Conservation (phyloP, 176 grass and related monocot species). For the Rhynchospora pubera region DNA sequence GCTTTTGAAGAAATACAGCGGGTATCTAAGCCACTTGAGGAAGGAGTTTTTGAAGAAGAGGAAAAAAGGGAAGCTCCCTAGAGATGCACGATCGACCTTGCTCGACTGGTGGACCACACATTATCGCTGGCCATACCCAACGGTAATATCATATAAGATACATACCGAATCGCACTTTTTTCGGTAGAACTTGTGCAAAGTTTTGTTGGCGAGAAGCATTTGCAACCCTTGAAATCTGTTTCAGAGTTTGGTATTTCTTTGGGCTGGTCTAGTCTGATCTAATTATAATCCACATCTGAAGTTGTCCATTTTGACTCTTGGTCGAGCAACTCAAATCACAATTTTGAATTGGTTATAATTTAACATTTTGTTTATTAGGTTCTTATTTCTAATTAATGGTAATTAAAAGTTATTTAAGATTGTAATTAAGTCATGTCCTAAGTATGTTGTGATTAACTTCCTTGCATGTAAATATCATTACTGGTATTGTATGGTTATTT, state of each 20-base stretch:
- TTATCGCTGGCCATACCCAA: conserved; percentile 92
- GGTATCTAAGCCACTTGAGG: conserved; percentile 67
- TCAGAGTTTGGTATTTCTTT: too few relatives aligned
- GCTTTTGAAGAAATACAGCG: conserved; percentile 97
- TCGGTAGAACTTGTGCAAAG: neutral
- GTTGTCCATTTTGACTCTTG: too few relatives aligned
- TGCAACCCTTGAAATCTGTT: too few relatives aligned
- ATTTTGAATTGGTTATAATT: too few relatives aligned
- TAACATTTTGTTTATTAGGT: neutral
- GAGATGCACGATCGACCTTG: conserved; percentile 55
- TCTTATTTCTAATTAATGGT: neutral
- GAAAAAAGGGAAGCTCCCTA: conserved; percentile 91
- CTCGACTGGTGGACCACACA: conserved; percentile 89
- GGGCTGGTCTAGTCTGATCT: too few relatives aligned
- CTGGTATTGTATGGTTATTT: neutral
- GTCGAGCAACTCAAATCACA: too few relatives aligned
- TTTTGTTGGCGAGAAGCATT: neutral
- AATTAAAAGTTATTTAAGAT: neutral
- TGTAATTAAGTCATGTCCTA: neutral
- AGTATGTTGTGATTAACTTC: neutral
- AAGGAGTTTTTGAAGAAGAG: conserved; percentile 92
- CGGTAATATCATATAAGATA: conserved; percentile 27
- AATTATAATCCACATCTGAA: too few relatives aligned
- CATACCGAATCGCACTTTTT: neutral
- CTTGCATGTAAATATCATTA: neutral